A percentile compares a stretch with the other conserved stretches of the same genome.
These are phyloP conservation scores for Cryphonectria radicalis DNA, from an alignment of 2,329 filamentous ascomycete species.

Conservation along the genomic window DNA sequence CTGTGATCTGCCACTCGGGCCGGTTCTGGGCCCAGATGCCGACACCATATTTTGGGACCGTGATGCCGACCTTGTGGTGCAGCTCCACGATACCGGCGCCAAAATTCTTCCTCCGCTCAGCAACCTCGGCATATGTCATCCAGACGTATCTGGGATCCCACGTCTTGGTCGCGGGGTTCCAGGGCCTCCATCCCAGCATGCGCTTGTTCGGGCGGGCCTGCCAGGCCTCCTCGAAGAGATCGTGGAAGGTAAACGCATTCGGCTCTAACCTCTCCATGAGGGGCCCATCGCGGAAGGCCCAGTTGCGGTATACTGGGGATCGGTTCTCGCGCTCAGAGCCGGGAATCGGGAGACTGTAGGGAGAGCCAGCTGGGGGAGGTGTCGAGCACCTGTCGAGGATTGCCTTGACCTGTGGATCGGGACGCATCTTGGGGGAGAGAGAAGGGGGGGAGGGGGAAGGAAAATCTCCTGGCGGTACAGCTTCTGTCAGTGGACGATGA, in stretches of 20 bases:
- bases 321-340: constrained; percentile 75
- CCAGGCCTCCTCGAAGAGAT: constrained; percentile 75
- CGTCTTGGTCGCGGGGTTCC: constrained; percentile 72
- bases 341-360: constrained; percentile 78
- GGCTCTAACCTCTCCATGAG: constrained; percentile 76
- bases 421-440: constrained; percentile 39
- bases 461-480: background rate
- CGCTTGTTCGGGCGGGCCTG: constrained; percentile 66
- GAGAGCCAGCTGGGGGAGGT: constrained; percentile 72
- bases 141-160: constrained; percentile 79
- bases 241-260: constrained; percentile 72
- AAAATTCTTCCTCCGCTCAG: constrained; percentile 78
- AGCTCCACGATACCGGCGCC: constrained; percentile 85
- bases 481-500: too few relatives aligned
- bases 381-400: constrained; percentile 58
- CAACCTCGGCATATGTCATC: constrained; percentile 81
- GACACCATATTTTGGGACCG: constrained; percentile 70
- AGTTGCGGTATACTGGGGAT: constrained; percentile 81
- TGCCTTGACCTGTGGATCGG: constrained; percentile 41
- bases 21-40: constrained; percentile 88
- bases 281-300: constrained; percentile 71
- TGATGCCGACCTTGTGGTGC: constrained; percentile 72
- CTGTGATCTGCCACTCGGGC: constrained; percentile 85
- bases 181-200: constrained; percentile 81
- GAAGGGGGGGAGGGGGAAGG: background rate